These are phyloP conservation scores for Coleophoma cylindrospora DNA, from an alignment of 2,329 filamentous ascomycete species.

Conservation along the genomic window DNA sequence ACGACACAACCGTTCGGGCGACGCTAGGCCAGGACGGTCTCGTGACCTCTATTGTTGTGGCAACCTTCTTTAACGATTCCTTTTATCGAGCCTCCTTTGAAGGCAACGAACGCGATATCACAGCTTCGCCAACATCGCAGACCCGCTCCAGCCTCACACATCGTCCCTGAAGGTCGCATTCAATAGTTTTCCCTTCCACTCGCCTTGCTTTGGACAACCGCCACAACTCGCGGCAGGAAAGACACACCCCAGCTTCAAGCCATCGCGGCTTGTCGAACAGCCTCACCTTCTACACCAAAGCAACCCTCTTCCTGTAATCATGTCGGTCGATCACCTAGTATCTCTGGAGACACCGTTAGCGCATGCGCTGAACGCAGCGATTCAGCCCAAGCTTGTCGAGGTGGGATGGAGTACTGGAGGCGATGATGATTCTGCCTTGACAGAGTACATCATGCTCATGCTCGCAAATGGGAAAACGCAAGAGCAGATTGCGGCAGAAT, in stretches of 20 bases:
- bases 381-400: slow-evolving; percentile 88
- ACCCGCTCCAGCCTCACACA: neutral
- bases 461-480: slow-evolving; percentile 92
- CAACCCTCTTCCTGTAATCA: slow-evolving; percentile 29
- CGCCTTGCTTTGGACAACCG: neutral
- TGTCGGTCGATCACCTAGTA: slow-evolving; percentile 66
- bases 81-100: neutral
- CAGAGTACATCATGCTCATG: slow-evolving; percentile 97
- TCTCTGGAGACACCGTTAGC: slow-evolving; percentile 76
- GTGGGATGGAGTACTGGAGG: slow-evolving; percentile 85
- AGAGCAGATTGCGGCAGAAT: slow-evolving; percentile 80
- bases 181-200: neutral
- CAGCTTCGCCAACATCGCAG: neutral
- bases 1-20: too few species aligned
- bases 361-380: slow-evolving; percentile 72
- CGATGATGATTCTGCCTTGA: slow-evolving; percentile 71
- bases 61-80: neutral
- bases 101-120: neutral
- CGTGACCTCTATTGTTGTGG: neutral
- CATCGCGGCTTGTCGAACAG: neutral
- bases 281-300: slow-evolving; percentile 5
- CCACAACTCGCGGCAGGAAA: neutral
- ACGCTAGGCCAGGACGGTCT: too few species aligned
- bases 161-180: too few species aligned
- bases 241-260: neutral